Percentiles rank a stretch among this genome's conserved stretches.
Conservation (phyloP, 805 yeast species). For the Suhomyces faveliae region DNA sequence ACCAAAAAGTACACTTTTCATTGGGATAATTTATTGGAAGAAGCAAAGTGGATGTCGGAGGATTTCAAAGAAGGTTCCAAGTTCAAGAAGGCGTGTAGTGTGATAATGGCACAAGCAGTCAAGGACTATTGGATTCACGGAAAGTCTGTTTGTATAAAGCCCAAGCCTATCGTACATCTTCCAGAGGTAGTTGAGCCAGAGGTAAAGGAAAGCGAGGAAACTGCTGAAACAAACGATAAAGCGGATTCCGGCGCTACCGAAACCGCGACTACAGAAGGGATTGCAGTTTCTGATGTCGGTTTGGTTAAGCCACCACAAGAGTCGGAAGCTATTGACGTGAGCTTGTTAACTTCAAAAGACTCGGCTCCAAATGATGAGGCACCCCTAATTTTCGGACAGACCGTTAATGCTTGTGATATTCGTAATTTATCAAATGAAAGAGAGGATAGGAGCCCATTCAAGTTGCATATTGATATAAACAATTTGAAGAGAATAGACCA, state of each 20-base stretch:
- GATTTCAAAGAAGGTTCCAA: conserved; percentile 73
- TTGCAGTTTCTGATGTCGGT: neutral
- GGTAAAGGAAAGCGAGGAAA: neutral
- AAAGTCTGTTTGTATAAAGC: conserved; percentile 57
- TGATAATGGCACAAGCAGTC: conserved; percentile 67
- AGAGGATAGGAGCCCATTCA: conserved; percentile 39
- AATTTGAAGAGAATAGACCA: conserved; percentile 47
- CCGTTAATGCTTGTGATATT: conserved; percentile 2
- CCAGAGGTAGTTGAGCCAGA: conserved; percentile 9
- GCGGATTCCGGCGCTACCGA: neutral
- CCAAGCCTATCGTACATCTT: conserved; percentile 40
- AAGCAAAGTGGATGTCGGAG: conserved; percentile 79
- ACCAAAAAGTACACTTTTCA: conserved; percentile 46
- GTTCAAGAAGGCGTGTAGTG: conserved; percentile 68
- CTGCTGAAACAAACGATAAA: neutral
- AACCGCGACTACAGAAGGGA: neutral
- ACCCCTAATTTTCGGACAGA: neutral
- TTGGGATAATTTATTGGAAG: conserved; percentile 73
- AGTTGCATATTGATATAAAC: conserved; percentile 40
- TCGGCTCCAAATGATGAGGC: conserved; percentile 33
- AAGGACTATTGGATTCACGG: conserved; percentile 79
- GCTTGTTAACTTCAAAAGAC: neutral
- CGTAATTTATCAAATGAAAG: neutral
- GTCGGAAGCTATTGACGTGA: conserved; percentile 3
- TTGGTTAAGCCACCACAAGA: neutral